Base-by-base conservation (phyloP, 1,284 basidiomycete species). In the Trichosporon asahii region DNA sequence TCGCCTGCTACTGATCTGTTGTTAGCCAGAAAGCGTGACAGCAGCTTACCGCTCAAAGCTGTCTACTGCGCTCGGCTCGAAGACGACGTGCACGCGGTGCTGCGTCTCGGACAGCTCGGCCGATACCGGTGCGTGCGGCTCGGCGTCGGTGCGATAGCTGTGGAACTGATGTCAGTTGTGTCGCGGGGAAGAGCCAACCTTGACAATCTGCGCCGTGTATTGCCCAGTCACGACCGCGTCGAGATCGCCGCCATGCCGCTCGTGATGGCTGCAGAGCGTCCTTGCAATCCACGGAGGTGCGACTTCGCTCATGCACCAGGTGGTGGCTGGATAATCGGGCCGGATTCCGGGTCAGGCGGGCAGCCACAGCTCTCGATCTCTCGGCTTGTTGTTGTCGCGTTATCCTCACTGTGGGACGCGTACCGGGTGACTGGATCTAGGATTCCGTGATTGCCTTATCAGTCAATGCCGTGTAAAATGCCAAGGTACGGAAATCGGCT, bases 181-280 rank as follows among this genome's bases (percentile, higher is more conserved):
- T 12, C 11, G 8, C 9, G 1, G 2, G 27, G 18, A 12, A 21
- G 21, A 3, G 11, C 53, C 68, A 72, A 78, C 79, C 63, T 75
- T 60, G 49, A 74, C 67, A 5, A 81, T 33, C 68, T 81, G 79
- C 29, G 69, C 73, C 33, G 70, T 71, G 11, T 65, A 53, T 0
- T 69, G 44, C 21, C 73, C 70, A 12, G 49, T 66, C 53, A 67
- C 66, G 2, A 61, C 35, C 11, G 65, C 46, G 0, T 68, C 60
- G 15, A 76, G 66, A 67, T 79, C 74, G 5, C 76, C 73, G n/a
- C 79, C 78, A 68, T 80, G 61, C 18, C 68, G 23, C 53, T 66
- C 68, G 65, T 81, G 76, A 66, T 80, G 78, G 8, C 68, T 21
- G 11, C 76, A 27, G 27, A 81, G 55, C 15, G 70, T 61, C 15